Percentiles rank a stretch among this genome's conserved stretches.
Evolutionary conservation across 2,329 filamentous ascomycete genomes (phyloP).

Genomic region (Sporothrix variecibatus): DNA sequence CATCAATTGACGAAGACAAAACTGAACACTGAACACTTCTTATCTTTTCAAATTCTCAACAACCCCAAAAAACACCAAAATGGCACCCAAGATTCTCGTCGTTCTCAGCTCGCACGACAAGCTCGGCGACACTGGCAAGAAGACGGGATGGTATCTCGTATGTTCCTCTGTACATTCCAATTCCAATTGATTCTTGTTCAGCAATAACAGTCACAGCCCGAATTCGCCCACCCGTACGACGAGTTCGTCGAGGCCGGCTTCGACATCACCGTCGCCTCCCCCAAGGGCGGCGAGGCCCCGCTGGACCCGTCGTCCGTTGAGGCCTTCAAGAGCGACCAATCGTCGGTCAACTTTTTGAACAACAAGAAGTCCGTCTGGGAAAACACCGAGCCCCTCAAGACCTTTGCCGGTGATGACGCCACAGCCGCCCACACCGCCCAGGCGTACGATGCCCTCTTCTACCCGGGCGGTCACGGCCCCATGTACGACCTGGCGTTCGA

Average conservation of each 20-base stretch:
- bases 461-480: slow-evolving; percentile 59
- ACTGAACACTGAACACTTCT: no score
- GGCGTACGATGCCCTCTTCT: slow-evolving; percentile 33
- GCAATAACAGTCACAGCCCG: slow-evolving; percentile 46
- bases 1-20: background rate
- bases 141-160: slow-evolving; percentile 73
- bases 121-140: slow-evolving; percentile 52
- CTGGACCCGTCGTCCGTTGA: slow-evolving; percentile 62
- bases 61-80: background rate
- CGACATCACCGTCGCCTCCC: slow-evolving; percentile 61
- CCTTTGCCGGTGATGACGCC: slow-evolving; percentile 52
- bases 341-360: slow-evolving; percentile 56
- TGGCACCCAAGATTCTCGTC: slow-evolving; percentile 62
- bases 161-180: background rate
- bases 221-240: slow-evolving; percentile 66
- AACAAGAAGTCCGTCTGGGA: slow-evolving; percentile 63
- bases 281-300: slow-evolving; percentile 61
- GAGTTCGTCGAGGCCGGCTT: slow-evolving; percentile 53
- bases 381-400: slow-evolving; percentile 59
- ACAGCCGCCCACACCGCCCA: slow-evolving; percentile 33
- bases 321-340: slow-evolving; percentile 54
- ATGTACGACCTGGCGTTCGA: slow-evolving; percentile 68
- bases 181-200: background rate
- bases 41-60: background rate
- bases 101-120: slow-evolving; percentile 66